Evolutionary conservation across 805 yeast genomes (phyloP).

Genomic region (Kazachstania bromeliacearum): DNA sequence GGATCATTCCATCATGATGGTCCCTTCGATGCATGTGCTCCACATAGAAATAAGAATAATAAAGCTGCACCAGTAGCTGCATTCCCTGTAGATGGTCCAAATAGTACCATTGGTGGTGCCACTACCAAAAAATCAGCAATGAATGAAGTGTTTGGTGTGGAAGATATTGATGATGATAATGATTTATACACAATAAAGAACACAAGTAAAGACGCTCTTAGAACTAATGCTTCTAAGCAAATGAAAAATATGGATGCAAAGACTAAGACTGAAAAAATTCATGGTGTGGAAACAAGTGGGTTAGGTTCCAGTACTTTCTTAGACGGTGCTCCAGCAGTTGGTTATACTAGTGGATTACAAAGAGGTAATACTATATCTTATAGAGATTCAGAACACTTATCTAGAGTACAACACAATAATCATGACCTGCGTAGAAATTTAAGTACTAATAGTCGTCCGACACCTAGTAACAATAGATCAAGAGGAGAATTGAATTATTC

Average conservation of each 20-base stretch:
- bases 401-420: no score
- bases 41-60: conserved; percentile 77
- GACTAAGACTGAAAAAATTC: conserved; percentile 59
- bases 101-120: conserved; percentile 40
- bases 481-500: conserved; percentile 12
- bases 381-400: conserved; percentile 42
- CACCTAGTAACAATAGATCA: conserved; percentile 1
- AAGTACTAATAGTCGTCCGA: conserved; percentile 10
- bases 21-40: conserved; percentile 97
- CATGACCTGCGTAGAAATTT: conserved; percentile 13
- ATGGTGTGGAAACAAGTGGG: conserved; percentile 81
- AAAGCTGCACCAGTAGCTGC: conserved; percentile 88
- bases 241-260: conserved; percentile 65
- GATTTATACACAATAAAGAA: conserved; percentile 4
- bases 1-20: conserved; percentile 98
- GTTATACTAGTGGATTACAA: conserved; percentile 41
- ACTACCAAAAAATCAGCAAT: conserved; percentile 55
- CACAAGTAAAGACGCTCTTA: conserved; percentile 35
- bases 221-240: conserved; percentile 36
- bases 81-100: conserved; percentile 93
- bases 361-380: conserved; percentile 81
- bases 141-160: conserved; percentile 69
- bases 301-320: conserved; percentile 85
- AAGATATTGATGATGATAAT: conserved; percentile 40
- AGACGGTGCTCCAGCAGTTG: conserved; percentile 88